Evolutionary conservation across 306 rosid genomes (phyloP).

Genomic region (Amphicarpaea edgeworthii): DNA sequence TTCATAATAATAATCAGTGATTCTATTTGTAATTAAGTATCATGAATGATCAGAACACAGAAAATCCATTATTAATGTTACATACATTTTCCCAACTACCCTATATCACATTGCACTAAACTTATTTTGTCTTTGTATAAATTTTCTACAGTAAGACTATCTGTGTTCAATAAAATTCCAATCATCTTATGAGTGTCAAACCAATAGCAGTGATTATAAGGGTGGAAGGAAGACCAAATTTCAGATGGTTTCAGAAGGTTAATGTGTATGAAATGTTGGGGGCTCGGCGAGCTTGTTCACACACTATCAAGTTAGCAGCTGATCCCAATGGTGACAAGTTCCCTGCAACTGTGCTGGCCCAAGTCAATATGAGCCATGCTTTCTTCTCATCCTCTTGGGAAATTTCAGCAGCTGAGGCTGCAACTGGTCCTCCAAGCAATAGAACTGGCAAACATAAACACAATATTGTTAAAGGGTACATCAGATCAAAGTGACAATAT

Average conservation of each 20-base stretch:
- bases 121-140: constrained; percentile 2
- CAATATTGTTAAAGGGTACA: not conserved
- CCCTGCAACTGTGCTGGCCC: constrained; percentile 89
- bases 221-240: constrained; percentile 89
- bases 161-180: not conserved
- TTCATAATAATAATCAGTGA: not conserved
- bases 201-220: constrained; percentile 79
- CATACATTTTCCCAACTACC: not conserved
- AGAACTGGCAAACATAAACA: constrained; percentile 57
- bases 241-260: constrained; percentile 86
- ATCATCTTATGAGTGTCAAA: constrained; percentile 72
- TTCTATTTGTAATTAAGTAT: not conserved
- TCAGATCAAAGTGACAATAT: not conserved
- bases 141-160: not conserved
- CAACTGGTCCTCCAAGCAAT: constrained; percentile 82
- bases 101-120: not conserved
- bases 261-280: constrained; percentile 68
- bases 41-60: not conserved
- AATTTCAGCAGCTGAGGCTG: constrained; percentile 76
- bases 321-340: constrained; percentile 82
- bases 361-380: constrained; percentile 89
- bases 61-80: not conserved
- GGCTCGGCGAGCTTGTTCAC: constrained; percentile 87
- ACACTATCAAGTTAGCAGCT: constrained; percentile 91
- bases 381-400: constrained; percentile 66